Base-by-base conservation (phyloP, 1,139 yeast species). In the Protomyces lactucae-debilis region DNA sequence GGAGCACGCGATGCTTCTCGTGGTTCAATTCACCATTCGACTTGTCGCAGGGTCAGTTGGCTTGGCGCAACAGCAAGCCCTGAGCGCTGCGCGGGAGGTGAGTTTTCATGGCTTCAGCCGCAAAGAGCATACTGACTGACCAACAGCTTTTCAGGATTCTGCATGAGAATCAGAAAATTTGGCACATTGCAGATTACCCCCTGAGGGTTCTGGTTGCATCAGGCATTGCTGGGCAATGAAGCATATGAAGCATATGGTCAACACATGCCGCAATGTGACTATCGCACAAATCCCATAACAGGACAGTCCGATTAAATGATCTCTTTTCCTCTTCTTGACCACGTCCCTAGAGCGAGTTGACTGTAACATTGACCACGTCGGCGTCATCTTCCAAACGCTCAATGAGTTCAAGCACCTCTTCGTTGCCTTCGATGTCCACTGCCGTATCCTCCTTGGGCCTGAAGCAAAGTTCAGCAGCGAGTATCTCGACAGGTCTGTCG, bases 401-500 rank as follows among this genome's bases (percentile, higher is more conserved):
- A 10, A 60, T 12, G 37, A 60, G 51, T 8, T 55, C 55, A n/a
- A 21, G 28, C 25, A 60, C 46, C 25, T 54, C 57, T 40, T 21
- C 35, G 3, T 54, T 16, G 10, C 39, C 25, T n/a, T 60, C 64
- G 14, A 10, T 5, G 4, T 16, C 36, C 18, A 54, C 55, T 5
- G 18, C 21, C 12, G 25, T 55, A n/a, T 25, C n/a, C 36, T 46
- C 46, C 32, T 46, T 54, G 37, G 81, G 80, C 67, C 79, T 80
- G 61, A 76, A 78, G 25, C 79, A 77, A 16, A 83, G 87, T 53
- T 79, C 83, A 57, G 82, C 83, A 16, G 67, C 70, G 35, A 75
- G 66, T 12, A 93, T 82, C 66, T 79, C 80, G 73, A 82, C 88
- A 0, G 85, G 84, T 52, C 74, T 73, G 35, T 77, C 74, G 66